phyloP scores from a whole-genome alignment of 192 early-diverging fungal species.

The Spinellus fusiger region DNA sequence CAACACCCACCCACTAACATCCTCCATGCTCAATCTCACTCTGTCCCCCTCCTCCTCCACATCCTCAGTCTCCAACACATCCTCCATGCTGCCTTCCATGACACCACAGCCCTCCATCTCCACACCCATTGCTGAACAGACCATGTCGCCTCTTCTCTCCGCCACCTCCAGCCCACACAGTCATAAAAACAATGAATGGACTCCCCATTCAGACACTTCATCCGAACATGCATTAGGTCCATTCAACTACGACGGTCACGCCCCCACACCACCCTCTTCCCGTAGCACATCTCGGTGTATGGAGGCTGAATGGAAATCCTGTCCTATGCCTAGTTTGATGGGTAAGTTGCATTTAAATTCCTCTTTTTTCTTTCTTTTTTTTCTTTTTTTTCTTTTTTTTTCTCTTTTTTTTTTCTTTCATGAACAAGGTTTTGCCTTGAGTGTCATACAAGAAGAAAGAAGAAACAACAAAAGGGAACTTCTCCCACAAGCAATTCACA shows the following conservation, averaged over 20 bases:
- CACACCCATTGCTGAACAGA: not conserved
- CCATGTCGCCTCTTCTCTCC: not conserved
- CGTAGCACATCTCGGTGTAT: not conserved
- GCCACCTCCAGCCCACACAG: not conserved
- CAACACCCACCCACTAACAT: conserved; percentile 9
- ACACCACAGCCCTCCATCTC: not conserved
- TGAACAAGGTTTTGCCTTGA: no score
- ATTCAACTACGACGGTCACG: conserved; percentile 1
- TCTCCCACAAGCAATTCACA: no score
- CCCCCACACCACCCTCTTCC: conserved; percentile 6
- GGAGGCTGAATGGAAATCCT: conserved; percentile 10
- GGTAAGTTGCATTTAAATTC: conserved; percentile 8
- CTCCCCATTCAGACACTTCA: no score
- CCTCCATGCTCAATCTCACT: conserved; percentile 24
- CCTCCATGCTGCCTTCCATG: not conserved
- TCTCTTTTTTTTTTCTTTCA: not conserved
- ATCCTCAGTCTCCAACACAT: not conserved
- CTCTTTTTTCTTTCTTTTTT: not conserved
- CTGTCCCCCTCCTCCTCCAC: conserved; percentile 23
- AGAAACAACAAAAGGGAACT: no score
- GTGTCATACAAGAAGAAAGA: no score
- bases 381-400: not conserved
- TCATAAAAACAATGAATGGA: not conserved
- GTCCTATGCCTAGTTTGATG: conserved; percentile 30
- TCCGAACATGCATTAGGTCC: no score